Percentiles rank a stretch among this genome's conserved stretches.
phyloP scores from a whole-genome alignment of 352 stramenopile genomes.

The Globisporangium takayamanum region DNA sequence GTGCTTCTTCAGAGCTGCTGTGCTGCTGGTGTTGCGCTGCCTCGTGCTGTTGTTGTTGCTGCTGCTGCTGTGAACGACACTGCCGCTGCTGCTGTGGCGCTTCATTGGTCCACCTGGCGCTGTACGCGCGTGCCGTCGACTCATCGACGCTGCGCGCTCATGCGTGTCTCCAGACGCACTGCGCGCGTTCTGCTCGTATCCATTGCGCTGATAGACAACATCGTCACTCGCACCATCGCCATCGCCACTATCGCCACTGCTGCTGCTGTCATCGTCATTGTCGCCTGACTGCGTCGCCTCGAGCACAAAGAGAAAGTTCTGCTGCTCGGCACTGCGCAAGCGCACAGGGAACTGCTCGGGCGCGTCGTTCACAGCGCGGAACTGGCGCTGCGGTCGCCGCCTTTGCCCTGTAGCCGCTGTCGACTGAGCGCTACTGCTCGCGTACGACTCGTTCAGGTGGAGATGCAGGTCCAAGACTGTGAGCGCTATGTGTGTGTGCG shows the following conservation, averaged over 20 bases:
- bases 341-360: conserved; percentile 54
- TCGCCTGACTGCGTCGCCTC: conserved; percentile 20
- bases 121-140: background rate
- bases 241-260: background rate
- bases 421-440: conserved; percentile 1
- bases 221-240: background rate
- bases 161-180: background rate
- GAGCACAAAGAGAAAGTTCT: conserved; percentile 56
- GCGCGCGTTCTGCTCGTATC: background rate
- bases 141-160: conserved; percentile 9
- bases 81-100: conserved; percentile 12
- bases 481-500: conserved; percentile 30
- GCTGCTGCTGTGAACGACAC: background rate
- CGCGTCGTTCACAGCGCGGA: conserved; percentile 29
- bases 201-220: background rate
- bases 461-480: conserved; percentile 56
- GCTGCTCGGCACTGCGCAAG: conserved; percentile 44
- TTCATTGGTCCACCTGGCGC: background rate
- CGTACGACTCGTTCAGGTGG: conserved; percentile 36
- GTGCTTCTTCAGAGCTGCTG: background rate
- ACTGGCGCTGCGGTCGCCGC: conserved; percentile 13
- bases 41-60: background rate
- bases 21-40: background rate
- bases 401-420: background rate
- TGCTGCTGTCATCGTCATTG: background rate